Evolutionary conservation across 2,329 filamentous ascomycete species (phyloP).

Genomic region (Aureobasidium musti): DNA sequence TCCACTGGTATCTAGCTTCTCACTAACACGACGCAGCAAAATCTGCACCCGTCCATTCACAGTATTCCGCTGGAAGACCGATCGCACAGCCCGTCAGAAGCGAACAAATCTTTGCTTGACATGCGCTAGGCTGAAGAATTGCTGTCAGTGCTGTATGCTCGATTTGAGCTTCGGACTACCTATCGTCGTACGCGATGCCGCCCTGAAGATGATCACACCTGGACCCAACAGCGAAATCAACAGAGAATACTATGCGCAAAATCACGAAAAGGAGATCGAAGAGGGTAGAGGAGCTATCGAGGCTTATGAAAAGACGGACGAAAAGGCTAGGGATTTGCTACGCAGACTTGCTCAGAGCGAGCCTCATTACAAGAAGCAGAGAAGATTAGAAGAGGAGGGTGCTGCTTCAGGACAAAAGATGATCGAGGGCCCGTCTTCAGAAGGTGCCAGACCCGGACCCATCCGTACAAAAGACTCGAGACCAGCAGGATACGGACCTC

Average conservation of each 20-base stretch:
- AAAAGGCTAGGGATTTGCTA: conserved; percentile 88
- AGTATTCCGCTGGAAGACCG: conserved; percentile 90
- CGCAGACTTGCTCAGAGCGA: conserved; percentile 85
- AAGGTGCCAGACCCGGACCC: conserved; percentile 60
- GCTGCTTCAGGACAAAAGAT: conserved; percentile 45
- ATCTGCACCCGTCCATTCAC: conserved; percentile 93
- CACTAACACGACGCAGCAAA: conserved; percentile 43
- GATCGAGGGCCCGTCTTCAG: conserved; percentile 45
- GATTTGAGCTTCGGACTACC: conserved; percentile 94
- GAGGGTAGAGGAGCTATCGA: conserved; percentile 79
- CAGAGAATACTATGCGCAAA: conserved; percentile 95
- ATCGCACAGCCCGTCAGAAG: conserved; percentile 87
- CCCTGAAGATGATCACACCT: conserved; percentile 95
- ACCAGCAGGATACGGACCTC: conserved; percentile 35
- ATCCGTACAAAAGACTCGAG: conserved; percentile 70
- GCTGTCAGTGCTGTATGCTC: conserved; percentile 98
- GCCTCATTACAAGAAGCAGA: conserved; percentile 90
- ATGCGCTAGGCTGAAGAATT: conserved; percentile 96
- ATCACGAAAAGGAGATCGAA: conserved; percentile 93
- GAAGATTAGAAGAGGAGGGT: conserved; percentile 66
- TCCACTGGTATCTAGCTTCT: no score
- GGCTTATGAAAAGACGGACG: conserved; percentile 94
- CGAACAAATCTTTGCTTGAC: conserved; percentile 95
- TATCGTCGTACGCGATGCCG: conserved; percentile 92
- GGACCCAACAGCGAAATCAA: conserved; percentile 92